Evolutionary conservation across 176 grass and related monocot species (phyloP).

Genomic region (Phragmites australis): DNA sequence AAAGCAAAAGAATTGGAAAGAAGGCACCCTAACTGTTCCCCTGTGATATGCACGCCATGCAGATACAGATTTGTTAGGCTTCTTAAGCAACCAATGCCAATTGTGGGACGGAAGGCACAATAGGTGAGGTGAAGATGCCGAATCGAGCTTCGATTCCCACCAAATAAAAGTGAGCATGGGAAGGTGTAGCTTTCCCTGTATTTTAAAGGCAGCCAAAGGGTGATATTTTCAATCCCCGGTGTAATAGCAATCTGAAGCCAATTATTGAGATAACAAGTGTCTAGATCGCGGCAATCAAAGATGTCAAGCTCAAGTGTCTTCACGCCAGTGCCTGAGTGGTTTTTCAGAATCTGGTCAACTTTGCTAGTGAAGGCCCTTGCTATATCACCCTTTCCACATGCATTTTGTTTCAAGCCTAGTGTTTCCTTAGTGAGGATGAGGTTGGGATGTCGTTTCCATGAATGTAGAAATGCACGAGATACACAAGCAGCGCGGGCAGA

Average conservation of each 20-base stretch:
- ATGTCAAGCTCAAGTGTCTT: background rate
- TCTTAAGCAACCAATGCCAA: background rate
- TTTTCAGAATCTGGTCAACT: constrained; percentile 5
- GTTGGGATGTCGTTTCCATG: background rate
- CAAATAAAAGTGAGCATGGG: constrained; percentile 25
- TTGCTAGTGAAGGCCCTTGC: background rate
- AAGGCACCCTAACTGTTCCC: constrained; percentile 2
- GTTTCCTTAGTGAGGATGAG: background rate
- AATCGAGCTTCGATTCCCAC: constrained; percentile 2
- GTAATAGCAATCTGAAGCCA: background rate
- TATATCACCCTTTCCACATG: background rate
- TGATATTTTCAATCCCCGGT: background rate
- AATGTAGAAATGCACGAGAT: constrained; percentile 1
- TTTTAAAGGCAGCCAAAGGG: background rate
- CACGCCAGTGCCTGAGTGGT: background rate
- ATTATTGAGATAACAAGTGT: background rate
- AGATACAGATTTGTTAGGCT: background rate
- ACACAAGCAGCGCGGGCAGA: too few relatives aligned
- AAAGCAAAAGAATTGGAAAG: constrained; percentile 23
- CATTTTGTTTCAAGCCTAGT: background rate
- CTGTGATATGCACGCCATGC: background rate
- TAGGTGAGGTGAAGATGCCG: background rate
- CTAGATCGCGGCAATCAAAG: background rate
- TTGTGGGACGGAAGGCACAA: background rate
- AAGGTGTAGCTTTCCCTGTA: background rate